Conservation (phyloP, 2,329 filamentous ascomycete species). For the Pleoardoris graminearum region DNA sequence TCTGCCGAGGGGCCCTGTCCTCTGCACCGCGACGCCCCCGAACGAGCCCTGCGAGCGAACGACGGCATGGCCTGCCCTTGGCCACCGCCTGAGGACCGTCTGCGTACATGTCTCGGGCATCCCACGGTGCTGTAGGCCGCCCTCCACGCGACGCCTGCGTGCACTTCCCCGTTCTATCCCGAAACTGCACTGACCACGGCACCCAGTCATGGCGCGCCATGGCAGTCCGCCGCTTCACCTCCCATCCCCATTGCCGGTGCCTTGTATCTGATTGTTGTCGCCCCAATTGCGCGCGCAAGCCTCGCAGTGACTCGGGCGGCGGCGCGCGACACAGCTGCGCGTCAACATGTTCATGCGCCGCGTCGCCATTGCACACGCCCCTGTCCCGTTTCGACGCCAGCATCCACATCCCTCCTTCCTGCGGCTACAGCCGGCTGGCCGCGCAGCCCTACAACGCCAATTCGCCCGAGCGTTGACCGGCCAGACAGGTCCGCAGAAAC, state of each 20-base stretch:
- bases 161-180: constrained; percentile 3
- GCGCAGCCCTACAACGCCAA: constrained; percentile 15
- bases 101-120: not conserved
- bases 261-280: constrained; percentile 19
- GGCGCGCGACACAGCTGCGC: constrained; percentile 27
- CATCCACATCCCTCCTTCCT: constrained; percentile 16
- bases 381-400: constrained; percentile 23
- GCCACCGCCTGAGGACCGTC: no score
- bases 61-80: not conserved
- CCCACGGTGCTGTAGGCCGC: not conserved
- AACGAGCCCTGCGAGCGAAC: not conserved
- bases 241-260: constrained; percentile 13
- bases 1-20: constrained; percentile 2
- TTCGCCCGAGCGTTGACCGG: constrained; percentile 35
- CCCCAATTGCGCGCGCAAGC: constrained; percentile 11
- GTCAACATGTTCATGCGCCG: constrained; percentile 40
- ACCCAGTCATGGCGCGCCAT: constrained; percentile 8
- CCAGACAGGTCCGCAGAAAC: constrained; percentile 33
- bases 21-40: not conserved
- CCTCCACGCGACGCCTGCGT: not conserved
- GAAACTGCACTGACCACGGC: not conserved
- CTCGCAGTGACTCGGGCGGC: constrained; percentile 22
- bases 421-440: constrained; percentile 31
- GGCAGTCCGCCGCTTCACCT: not conserved
- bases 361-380: constrained; percentile 23